Conservation (phyloP, 768 basidiomycete species). For the Boletus eberwhitei region DNA sequence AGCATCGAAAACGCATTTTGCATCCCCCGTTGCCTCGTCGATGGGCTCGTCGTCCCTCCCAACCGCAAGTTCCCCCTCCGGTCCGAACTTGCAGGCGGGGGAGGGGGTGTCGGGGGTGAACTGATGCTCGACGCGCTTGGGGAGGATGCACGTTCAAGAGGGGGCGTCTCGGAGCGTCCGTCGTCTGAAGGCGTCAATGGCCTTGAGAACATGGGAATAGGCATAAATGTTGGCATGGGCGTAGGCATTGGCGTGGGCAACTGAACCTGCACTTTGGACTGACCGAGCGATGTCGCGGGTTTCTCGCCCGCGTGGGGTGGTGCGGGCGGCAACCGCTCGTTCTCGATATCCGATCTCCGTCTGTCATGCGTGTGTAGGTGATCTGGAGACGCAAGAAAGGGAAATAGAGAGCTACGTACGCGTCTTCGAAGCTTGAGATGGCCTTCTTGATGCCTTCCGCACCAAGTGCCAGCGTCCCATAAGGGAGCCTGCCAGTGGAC, state of each 20-base stretch:
- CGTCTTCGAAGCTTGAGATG: conserved; percentile 66
- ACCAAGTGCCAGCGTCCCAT: conserved; percentile 54
- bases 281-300: neutral
- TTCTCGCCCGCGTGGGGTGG: conserved; percentile 24
- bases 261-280: conserved; percentile 7
- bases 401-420: conserved; percentile 40
- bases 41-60: conserved; percentile 18
- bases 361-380: conserved; percentile 1
- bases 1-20: conserved; percentile 27
- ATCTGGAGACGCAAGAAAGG: neutral
- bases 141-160: conserved; percentile 25
- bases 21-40: conserved; percentile 22
- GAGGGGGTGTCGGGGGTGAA: conserved; percentile 25
- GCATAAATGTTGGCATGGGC: neutral
- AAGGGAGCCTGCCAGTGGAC: conserved; percentile 48
- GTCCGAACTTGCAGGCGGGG: conserved; percentile 16
- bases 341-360: conserved; percentile 27
- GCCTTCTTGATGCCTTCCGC: conserved; percentile 71
- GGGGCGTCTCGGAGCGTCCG: conserved; percentile 22
- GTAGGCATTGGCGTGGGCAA: neutral
- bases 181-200: conserved; percentile 35
- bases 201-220: neutral
- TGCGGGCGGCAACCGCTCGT: conserved; percentile 27
- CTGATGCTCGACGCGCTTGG: conserved; percentile 24
- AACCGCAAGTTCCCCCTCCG: conserved; percentile 16